Base-by-base conservation (phyloP, 106 monocot species). In the Chionographis japonica region DNA sequence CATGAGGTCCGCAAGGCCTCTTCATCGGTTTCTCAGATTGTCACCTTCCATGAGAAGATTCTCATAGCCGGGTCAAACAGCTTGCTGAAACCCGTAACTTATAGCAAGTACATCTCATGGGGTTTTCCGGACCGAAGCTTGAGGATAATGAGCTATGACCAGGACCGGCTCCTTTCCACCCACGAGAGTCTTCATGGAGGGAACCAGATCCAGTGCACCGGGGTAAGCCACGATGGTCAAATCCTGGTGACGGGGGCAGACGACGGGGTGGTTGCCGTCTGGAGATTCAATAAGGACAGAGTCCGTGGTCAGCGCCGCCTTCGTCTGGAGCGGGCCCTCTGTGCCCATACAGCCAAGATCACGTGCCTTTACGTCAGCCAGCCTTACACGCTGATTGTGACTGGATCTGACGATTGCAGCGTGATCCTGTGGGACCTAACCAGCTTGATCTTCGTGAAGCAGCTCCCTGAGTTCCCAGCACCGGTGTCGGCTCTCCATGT, bases 101-200 rank as follows among this genome's bases (percentile, higher is more conserved):
- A 89, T 54, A 89, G 65, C 63, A 91, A 92, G 62, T 97, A 97
- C 66, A 72, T 97, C 43, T 73, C 92, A 1, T 97, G 97, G 97
- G 92, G 97, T 2, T 97, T 97, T 60, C 97, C 97, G 37, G 97
- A 97, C 67, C 81, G 86, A 19, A 97, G 92, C 72, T 38, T 97
- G 56, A 79, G 97, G 62, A 78, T 97, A 50, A 56, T 97, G 60
- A 92, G 71, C 54, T 97, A 97, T 56, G 97, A 97, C 67, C 97
- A 97, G 39, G 97, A 90, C 39, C 77, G 68, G 39, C 85, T 97
- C 65, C 76, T 97, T 46, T 86, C 86, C 2, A 92, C 86, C 20
- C 92, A 97, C 41, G 97, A 97, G 60, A 90, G 69, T 52, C 92
- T 97, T 70, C 97, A 97, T 69, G 86, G 92, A 15, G 89, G 87